Conservation (phyloP, 805 yeast species). For the Metschnikowia cerradonensis region DNA sequence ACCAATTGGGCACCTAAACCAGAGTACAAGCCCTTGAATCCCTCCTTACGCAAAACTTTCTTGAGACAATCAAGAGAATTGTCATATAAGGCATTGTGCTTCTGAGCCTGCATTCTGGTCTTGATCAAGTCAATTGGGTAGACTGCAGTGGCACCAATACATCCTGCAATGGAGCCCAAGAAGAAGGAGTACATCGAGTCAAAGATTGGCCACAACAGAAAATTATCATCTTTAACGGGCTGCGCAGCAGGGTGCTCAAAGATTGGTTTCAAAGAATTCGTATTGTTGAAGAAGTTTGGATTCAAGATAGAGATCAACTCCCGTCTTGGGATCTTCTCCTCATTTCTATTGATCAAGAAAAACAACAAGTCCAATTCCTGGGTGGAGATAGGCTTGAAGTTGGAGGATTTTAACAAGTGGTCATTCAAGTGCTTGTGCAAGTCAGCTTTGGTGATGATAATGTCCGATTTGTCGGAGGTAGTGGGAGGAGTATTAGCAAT, state of each 20-base stretch:
- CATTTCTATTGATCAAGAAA: conserved; percentile 35
- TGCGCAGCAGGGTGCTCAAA: conserved; percentile 42
- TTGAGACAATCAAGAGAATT: conserved; percentile 83
- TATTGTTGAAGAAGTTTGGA: conserved; percentile 45
- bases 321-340: conserved; percentile 38
- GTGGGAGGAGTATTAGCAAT: conserved; percentile 45
- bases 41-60: conserved; percentile 74
- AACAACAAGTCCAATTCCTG: conserved; percentile 40
- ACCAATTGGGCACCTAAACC: conserved; percentile 92
- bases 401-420: conserved; percentile 39
- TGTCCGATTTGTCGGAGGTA: conserved; percentile 37
- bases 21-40: conserved; percentile 79
- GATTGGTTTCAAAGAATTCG: conserved; percentile 31
- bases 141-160: conserved; percentile 96
- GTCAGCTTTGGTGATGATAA: conserved; percentile 38
- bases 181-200: conserved; percentile 84
- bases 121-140: conserved; percentile 95
- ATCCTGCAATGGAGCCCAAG: conserved; percentile 93
- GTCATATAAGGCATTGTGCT: conserved; percentile 62
- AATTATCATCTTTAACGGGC: conserved; percentile 37
- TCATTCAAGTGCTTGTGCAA: conserved; percentile 41
- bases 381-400: conserved; percentile 40
- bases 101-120: conserved; percentile 96
- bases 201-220: conserved; percentile 43
- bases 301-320: conserved; percentile 50